Conservation (phyloP, 2,329 filamentous ascomycete genomes). For the Dothideomycetes sp. region DNA sequence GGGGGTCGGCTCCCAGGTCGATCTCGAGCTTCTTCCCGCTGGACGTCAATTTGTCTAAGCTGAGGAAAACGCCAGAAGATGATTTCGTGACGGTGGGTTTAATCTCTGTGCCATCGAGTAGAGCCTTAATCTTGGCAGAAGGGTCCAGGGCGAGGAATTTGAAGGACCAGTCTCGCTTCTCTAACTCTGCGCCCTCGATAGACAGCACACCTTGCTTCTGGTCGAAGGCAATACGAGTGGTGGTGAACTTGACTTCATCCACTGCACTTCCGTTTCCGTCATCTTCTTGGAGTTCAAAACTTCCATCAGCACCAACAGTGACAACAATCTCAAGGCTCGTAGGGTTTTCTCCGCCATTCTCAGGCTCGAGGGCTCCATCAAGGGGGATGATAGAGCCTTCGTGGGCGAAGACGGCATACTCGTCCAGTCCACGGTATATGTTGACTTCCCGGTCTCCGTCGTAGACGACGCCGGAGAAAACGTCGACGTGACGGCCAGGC, state of each 20-base stretch:
- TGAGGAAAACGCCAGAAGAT: not conserved
- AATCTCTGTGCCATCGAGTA: not conserved
- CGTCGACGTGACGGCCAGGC: slow-evolving; percentile 42
- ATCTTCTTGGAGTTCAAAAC: slow-evolving; percentile 41
- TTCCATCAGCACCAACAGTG: slow-evolving; percentile 34
- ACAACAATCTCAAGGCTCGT: slow-evolving; percentile 37
- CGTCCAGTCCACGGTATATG: slow-evolving; percentile 39
- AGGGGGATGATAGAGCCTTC: slow-evolving; percentile 50
- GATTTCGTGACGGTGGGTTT: not conserved
- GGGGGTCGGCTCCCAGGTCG: not conserved
- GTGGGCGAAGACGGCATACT: slow-evolving; percentile 42
- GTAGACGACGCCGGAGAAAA: slow-evolving; percentile 48
- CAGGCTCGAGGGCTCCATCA: slow-evolving; percentile 31
- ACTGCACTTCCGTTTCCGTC: not conserved
- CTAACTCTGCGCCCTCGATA: not conserved
- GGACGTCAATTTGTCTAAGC: too few relatives aligned
- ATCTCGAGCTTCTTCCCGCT: too few relatives aligned
- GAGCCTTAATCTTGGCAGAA: not conserved
- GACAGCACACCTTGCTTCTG: not conserved
- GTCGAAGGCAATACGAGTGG: not conserved
- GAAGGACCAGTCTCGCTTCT: not conserved
- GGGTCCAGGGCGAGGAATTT: not conserved
- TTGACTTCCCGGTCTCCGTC: slow-evolving; percentile 43
- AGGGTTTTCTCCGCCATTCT: slow-evolving; percentile 39
- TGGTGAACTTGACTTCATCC: not conserved